Evolutionary conservation across 2,329 filamentous ascomycete species (phyloP).

Genomic region (Botryotinia convoluta): DNA sequence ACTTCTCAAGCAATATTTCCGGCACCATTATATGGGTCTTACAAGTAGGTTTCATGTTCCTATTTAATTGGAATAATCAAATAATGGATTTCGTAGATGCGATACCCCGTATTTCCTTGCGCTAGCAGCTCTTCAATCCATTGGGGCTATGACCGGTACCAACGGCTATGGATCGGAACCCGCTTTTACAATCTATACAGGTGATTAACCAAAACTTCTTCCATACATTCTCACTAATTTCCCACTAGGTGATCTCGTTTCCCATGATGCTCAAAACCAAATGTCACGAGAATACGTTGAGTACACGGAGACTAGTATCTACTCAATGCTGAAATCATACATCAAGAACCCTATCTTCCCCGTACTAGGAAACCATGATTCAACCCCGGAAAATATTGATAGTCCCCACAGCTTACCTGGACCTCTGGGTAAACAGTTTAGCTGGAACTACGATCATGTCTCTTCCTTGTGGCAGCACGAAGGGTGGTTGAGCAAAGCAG

Average conservation of each 20-base stretch:
- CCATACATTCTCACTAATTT: background rate
- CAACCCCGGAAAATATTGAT: slow-evolving; percentile 52
- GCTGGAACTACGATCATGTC: slow-evolving; percentile 58
- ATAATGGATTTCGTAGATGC: slow-evolving; percentile 39
- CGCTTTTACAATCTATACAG: slow-evolving; percentile 54
- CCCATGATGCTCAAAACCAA: slow-evolving; percentile 52
- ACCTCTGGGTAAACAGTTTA: slow-evolving; percentile 52
- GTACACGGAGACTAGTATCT: slow-evolving; percentile 53
- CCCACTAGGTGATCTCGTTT: slow-evolving; percentile 49
- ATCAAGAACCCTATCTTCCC: slow-evolving; percentile 55
- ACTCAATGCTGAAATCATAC: slow-evolving; percentile 54
- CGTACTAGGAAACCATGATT: slow-evolving; percentile 57
- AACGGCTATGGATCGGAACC: slow-evolving; percentile 43
- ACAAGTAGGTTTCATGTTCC: slow-evolving; percentile 37
- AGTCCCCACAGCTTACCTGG: slow-evolving; percentile 52
- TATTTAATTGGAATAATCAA: background rate
- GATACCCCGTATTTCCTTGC: slow-evolving; percentile 58
- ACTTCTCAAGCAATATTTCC: slow-evolving; percentile 43
- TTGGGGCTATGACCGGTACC: slow-evolving; percentile 55
- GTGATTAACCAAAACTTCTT: background rate
- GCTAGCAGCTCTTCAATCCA: slow-evolving; percentile 53
- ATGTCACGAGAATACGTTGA: slow-evolving; percentile 52
- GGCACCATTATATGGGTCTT: slow-evolving; percentile 54
- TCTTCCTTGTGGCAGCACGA: slow-evolving; percentile 55
- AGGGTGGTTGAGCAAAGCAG: slow-evolving; percentile 50